phyloP scores from a whole-genome alignment of 225 moss, liverwort and hornwort genomes.

The Marchantia paleacea region DNA sequence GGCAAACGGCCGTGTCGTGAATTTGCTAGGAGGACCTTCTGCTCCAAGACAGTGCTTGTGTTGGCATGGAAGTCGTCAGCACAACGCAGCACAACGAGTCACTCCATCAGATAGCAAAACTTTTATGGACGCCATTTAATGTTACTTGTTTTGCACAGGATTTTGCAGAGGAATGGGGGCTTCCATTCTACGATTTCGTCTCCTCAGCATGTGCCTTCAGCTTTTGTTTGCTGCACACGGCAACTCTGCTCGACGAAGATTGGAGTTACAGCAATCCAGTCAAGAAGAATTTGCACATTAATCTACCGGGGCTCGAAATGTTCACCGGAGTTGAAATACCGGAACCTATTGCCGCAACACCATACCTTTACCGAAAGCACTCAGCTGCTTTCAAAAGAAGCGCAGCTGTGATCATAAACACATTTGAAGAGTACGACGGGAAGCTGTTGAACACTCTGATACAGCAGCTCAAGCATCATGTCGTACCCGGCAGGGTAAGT shows the following conservation, averaged over 20 bases:
- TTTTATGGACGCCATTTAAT: too few species aligned
- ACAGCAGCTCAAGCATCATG: background rate
- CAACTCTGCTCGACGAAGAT: background rate
- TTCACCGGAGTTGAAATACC: conserved; percentile 5
- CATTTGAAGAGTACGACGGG: conserved; percentile 36
- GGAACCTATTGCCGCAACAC: background rate
- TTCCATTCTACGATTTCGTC: too few species aligned
- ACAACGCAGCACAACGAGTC: too few species aligned
- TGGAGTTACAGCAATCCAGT: background rate
- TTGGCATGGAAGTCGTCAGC: too few species aligned
- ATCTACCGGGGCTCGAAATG: conserved; percentile 6
- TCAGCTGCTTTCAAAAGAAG: background rate
- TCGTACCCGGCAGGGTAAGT: background rate
- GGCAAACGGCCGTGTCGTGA: too few species aligned
- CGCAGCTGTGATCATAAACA: conserved; percentile 25
- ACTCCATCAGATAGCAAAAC: too few species aligned
- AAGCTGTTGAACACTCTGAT: conserved; percentile 14
- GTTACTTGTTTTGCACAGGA: too few species aligned
- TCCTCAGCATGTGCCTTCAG: too few species aligned
- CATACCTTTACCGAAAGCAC: background rate
- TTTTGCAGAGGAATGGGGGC: too few species aligned
- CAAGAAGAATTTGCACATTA: background rate
- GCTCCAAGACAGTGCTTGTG: too few species aligned
- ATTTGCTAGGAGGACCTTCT: too few species aligned
- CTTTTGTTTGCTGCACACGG: too few species aligned